These are phyloP conservation scores for Emergomyces orientalis DNA, from an alignment of 2,329 filamentous ascomycete genomes.

Conservation along the genomic window DNA sequence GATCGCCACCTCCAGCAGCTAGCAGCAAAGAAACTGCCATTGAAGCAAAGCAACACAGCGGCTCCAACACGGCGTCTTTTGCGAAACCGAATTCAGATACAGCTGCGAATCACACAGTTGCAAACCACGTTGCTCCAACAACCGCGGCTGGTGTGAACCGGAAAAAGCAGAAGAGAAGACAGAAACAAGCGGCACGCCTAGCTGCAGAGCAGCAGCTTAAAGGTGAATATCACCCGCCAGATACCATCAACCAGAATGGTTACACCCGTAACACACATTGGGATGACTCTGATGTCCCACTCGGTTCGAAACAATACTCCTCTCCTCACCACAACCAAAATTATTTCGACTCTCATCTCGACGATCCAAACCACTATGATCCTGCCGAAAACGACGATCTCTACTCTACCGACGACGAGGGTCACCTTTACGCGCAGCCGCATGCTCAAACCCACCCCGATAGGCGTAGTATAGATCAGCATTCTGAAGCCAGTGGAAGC, in stretches of 20 bases:
- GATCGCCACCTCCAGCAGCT: conserved; percentile 7
- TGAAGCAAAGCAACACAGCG: conserved; percentile 11
- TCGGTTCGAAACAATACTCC: conserved; percentile 15
- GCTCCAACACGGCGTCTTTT: conserved; percentile 23
- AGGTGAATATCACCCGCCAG: conserved; percentile 21
- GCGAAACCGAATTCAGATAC: conserved; percentile 13
- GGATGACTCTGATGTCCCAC: not conserved
- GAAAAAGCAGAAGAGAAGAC: conserved; percentile 90
- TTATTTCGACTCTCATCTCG: conserved; percentile 25
- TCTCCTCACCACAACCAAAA: conserved; percentile 18
- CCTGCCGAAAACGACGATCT: conserved; percentile 45
- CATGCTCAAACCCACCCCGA: conserved; percentile 19
- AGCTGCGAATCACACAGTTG: conserved; percentile 4
- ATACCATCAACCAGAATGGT: conserved; percentile 29
- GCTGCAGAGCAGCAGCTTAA: conserved; percentile 44
- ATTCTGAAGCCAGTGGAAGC: conserved; percentile 21
- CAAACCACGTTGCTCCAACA: conserved; percentile 4
- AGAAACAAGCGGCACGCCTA: conserved; percentile 69
- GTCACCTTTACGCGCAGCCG: conserved; percentile 28
- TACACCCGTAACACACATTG: conserved; percentile 21
- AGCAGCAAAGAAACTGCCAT: conserved; percentile 1
- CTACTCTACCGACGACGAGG: conserved; percentile 49
- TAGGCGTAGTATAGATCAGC: conserved; percentile 16
- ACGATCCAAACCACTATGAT: conserved; percentile 33
- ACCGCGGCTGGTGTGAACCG: conserved; percentile 53